Evolutionary conservation across 2,329 filamentous ascomycete genomes (phyloP).

Genomic region (Ophiostoma novo-ulmi): DNA sequence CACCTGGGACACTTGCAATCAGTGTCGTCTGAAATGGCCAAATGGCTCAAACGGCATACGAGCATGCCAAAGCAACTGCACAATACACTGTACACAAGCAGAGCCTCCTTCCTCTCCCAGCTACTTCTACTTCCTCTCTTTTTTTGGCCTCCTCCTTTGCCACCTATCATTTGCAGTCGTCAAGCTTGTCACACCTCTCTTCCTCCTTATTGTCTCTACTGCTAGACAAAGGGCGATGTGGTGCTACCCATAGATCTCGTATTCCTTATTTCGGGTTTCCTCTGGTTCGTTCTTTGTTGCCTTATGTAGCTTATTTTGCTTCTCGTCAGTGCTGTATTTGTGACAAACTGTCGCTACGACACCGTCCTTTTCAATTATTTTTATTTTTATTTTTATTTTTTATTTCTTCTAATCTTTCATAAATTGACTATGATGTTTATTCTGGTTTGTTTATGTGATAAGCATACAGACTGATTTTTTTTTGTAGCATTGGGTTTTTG

Average conservation of each 20-base stretch:
- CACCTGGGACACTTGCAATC: too few species aligned
- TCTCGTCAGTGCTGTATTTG: not conserved
- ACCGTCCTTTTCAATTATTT: too few species aligned
- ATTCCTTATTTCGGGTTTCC: not conserved
- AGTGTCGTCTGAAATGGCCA: not conserved
- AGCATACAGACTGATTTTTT: too few species aligned
- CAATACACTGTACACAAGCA: not conserved
- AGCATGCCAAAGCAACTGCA: not conserved
- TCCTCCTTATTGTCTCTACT: not conserved
- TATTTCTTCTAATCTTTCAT: too few species aligned
- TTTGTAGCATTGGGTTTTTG: too few species aligned
- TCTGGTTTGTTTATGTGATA: too few species aligned
- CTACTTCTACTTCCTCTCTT: not conserved
- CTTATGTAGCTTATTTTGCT: not conserved
- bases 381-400: too few species aligned
- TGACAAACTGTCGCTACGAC: not conserved
- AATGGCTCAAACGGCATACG: too few species aligned
- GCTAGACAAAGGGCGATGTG: not conserved
- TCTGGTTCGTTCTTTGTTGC: not conserved
- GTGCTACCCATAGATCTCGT: conserved; percentile 6
- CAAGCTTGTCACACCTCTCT: not conserved
- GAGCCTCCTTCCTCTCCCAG: not conserved
- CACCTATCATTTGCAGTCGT: not conserved
- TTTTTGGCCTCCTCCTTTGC: not conserved
- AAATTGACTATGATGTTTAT: too few species aligned